Conservation (phyloP, 257 asterid species). For the Plantago major region DNA sequence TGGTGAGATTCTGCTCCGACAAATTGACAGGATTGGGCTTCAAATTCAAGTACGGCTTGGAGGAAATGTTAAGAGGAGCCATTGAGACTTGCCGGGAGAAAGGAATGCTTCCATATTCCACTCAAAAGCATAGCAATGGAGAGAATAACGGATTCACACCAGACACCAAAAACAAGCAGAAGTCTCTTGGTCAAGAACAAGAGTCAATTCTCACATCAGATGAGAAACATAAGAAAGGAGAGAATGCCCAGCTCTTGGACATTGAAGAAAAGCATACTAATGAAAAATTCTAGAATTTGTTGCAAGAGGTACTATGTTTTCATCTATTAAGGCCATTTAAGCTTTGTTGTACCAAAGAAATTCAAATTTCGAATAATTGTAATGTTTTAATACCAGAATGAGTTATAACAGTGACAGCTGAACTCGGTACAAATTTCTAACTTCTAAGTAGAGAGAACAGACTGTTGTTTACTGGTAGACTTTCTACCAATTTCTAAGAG, state of each 20-base stretch:
- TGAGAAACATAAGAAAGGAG: constrained; percentile 14
- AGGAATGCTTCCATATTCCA: constrained; percentile 64
- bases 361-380: neutral
- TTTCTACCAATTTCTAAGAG: neutral
- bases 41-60: constrained; percentile 60
- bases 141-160: constrained; percentile 27
- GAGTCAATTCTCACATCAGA: constrained; percentile 9
- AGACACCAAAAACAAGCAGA: constrained; percentile 10
- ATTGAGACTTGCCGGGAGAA: constrained; percentile 69
- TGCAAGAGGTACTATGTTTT: constrained; percentile 3
- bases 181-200: constrained; percentile 12
- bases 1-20: constrained; percentile 73
- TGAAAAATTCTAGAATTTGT: constrained; percentile 19
- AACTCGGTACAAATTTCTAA: neutral
- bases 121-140: constrained; percentile 29
- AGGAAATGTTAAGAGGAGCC: constrained; percentile 83
- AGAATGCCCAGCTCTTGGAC: constrained; percentile 9
- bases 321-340: constrained; percentile 13
- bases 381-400: neutral
- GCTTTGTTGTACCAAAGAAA: constrained; percentile 15
- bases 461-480: constrained; percentile 4
- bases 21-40: constrained; percentile 66
- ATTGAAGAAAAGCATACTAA: constrained; percentile 15
- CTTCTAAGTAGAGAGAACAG: neutral
- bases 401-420: constrained; percentile 13